Evolutionary conservation across 768 basidiomycete genomes (phyloP).

Genomic region (Lentinula boryana): DNA sequence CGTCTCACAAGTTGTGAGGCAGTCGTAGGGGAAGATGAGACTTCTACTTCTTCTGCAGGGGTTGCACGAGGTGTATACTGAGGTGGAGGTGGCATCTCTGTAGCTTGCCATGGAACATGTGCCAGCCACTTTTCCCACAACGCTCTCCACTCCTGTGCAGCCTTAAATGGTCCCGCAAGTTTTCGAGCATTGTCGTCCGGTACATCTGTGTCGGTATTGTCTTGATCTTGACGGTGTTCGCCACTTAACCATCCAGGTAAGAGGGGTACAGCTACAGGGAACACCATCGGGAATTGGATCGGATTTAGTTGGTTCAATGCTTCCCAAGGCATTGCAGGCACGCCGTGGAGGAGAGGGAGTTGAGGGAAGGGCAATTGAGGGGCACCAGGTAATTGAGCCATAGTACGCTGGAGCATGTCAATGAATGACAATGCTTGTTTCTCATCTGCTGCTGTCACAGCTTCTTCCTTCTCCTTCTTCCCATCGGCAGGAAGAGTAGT

Average conservation of each 20-base stretch:
- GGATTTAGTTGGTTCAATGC: conserved; percentile 42
- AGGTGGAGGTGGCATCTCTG: conserved; percentile 59
- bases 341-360: conserved; percentile 61
- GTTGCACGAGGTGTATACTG: conserved; percentile 64
- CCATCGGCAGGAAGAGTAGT: conserved; percentile 5
- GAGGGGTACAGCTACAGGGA: conserved; percentile 71
- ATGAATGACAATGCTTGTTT: conserved; percentile 47
- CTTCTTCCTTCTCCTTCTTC: conserved; percentile 3
- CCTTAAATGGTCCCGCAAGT: conserved; percentile 37
- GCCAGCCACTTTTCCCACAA: conserved; percentile 77
- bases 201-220: conserved; percentile 27
- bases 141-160: conserved; percentile 59
- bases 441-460: conserved; percentile 15
- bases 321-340: conserved; percentile 59
- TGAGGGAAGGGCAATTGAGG: conserved; percentile 42
- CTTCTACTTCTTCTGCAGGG: conserved; percentile 7
- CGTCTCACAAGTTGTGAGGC: neutral
- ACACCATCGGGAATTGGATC: conserved; percentile 54
- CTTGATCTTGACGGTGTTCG: conserved; percentile 13
- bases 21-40: neutral
- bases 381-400: conserved; percentile 56
- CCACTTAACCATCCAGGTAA: conserved; percentile 47
- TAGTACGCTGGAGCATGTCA: conserved; percentile 70
- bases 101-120: conserved; percentile 38
- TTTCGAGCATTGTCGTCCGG: conserved; percentile 23